phyloP scores from a whole-genome alignment of 2,329 filamentous ascomycete genomes.

The Hypomyces rosellus region DNA sequence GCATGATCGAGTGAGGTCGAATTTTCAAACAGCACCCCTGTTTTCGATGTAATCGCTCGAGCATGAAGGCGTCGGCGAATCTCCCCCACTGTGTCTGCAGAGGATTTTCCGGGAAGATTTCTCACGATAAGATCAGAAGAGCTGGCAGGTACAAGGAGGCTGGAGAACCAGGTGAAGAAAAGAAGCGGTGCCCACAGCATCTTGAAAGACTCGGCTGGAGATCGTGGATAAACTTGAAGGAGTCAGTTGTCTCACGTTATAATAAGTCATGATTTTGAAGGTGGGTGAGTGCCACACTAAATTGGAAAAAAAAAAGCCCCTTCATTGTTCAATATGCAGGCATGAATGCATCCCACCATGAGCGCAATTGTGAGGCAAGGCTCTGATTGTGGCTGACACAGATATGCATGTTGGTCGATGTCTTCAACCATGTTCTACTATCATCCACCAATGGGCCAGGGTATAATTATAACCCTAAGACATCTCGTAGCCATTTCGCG shows the following conservation, averaged over 20 bases:
- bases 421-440: no score
- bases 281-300: not conserved
- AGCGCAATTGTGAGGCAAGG: conserved; percentile 1
- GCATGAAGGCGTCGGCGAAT: conserved; percentile 10
- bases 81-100: conserved; percentile 10
- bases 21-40: conserved; percentile 11
- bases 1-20: conserved; percentile 8
- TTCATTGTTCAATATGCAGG: not conserved
- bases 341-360: not conserved
- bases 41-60: conserved; percentile 3
- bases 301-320: not conserved
- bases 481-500: no score
- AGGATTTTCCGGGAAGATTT: conserved; percentile 8
- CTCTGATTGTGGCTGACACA: not conserved
- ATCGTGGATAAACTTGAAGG: no score
- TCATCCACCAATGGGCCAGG: no score
- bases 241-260: not conserved
- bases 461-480: no score
- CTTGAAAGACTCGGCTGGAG: not conserved
- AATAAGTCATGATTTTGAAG: not conserved
- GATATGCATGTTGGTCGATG: no score
- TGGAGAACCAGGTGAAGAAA: not conserved
- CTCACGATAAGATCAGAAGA: conserved; percentile 11
- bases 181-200: conserved; percentile 3
- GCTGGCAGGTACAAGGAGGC: not conserved